A percentile compares a stretch with the other conserved stretches of the same genome.
Conservation (phyloP, 2,329 filamentous ascomycete species). For the Aspergillus neoniger region DNA sequence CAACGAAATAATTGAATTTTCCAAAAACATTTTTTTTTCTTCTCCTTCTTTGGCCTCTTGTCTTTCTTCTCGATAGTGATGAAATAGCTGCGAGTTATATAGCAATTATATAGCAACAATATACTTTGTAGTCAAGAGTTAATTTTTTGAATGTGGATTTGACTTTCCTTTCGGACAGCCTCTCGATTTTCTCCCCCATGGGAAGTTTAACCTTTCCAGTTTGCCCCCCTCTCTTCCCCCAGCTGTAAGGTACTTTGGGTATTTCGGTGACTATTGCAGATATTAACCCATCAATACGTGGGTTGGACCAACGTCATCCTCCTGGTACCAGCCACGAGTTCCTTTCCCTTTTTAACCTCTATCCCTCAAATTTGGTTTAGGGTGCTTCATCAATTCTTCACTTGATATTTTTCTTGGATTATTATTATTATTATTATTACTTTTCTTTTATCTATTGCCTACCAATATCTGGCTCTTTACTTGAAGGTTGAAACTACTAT, state of each 20-base stretch:
- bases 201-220: too few species aligned
- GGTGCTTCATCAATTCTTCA: not conserved
- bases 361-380: not conserved
- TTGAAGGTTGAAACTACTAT: not conserved
- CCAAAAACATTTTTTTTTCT: too few species aligned
- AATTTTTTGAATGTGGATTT: not conserved
- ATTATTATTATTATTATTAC: too few species aligned
- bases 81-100: too few species aligned
- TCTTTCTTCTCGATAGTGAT: too few species aligned
- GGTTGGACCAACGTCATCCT: conserved; percentile 15
- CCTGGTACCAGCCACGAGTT: conserved; percentile 15
- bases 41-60: too few species aligned
- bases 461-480: not conserved
- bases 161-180: not conserved
- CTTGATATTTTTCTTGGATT: not conserved
- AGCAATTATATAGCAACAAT: too few species aligned
- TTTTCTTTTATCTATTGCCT: not conserved
- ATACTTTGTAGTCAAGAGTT: too few species aligned
- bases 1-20: not conserved
- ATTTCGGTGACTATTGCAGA: not conserved
- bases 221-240: not conserved
- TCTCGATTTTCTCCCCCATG: not conserved
- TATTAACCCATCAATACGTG: conserved; percentile 1
- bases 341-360: conserved; percentile 4
- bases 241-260: conserved; percentile 2